Conservation (phyloP, 1,284 basidiomycete genomes). For the Meira nashicola region DNA sequence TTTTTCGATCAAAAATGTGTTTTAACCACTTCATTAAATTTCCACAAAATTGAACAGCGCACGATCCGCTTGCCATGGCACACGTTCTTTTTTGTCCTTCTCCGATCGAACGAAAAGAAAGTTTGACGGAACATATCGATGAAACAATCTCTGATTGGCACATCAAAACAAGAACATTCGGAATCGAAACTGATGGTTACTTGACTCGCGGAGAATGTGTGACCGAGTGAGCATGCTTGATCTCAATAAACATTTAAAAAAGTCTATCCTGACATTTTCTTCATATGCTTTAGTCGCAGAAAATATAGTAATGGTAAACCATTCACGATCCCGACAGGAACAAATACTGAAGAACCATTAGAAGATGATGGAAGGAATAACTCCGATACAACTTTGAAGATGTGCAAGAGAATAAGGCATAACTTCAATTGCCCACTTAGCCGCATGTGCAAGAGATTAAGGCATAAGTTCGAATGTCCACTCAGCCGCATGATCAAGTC, state of each 20-base stretch:
- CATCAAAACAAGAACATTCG: constrained; percentile 23
- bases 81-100: constrained; percentile 34
- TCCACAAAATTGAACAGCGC: constrained; percentile 42
- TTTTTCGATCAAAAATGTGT: constrained; percentile 26
- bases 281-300: too few relatives aligned
- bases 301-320: too few relatives aligned
- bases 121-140: too few relatives aligned
- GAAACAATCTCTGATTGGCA: neutral
- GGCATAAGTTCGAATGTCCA: too few relatives aligned
- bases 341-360: too few relatives aligned
- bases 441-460: constrained; percentile 12
- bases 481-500: constrained; percentile 12
- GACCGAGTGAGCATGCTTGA: constrained; percentile 22
- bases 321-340: too few relatives aligned
- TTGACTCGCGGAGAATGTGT: constrained; percentile 43
- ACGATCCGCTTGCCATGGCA: constrained; percentile 46
- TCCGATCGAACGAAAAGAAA: neutral
- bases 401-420: constrained; percentile 14
- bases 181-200: constrained; percentile 38
- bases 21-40: constrained; percentile 30
- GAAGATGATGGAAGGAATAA: too few relatives aligned
- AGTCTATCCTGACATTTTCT: too few relatives aligned
- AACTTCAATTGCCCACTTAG: too few relatives aligned
- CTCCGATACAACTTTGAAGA: neutral
- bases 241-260: too few relatives aligned